Evolutionary conservation across 1,284 basidiomycete species (phyloP), one percentile per base, ranked within the genome.

Genomic region (Grifola frondosa): DNA sequence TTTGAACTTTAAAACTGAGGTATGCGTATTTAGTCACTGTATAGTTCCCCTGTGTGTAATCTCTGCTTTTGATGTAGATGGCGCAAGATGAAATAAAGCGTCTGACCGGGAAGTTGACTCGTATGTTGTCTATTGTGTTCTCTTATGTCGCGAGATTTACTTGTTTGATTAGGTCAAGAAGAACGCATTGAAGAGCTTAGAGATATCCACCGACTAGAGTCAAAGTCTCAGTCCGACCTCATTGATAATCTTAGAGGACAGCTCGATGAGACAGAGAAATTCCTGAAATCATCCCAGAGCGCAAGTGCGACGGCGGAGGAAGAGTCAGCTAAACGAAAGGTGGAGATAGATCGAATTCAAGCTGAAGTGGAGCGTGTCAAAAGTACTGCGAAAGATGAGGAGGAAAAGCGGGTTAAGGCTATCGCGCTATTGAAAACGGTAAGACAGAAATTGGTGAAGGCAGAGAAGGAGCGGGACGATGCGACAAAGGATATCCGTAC

Each of bases 401-500:
- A 97, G 63, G 94, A 97, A 65, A 97, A 97, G 65, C 81, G 94
- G 11, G 79, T 82, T n/a, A 97, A 97, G 61, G 92, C 93, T 0
- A 87, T 97, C 48, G 85, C 82, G 37, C 68, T 96, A 23, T 70
- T 97, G 49, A 96, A 96, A 70, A 88, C 91, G 2, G 89, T 97
- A n/a, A 71, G 94, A 38, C 84, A 91, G 65, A 97, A 96, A 64
- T 70, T 93, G 16, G 88, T 95, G 32, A 96, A 93, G 63, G 82
- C 90, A 3, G 93, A 97, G 65, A 92, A 91, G 69, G 93, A 96
- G 23, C 82, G 81, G 57, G 93, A 96, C 43, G 91, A 94, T 47
- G 70, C 74, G 1, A 41, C 73, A 41, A 84, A 80, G 58, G 85
- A 89, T 49, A 52, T 72, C 19, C 62, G 65, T 10, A 59, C 63